Conservation (phyloP, 164 flowering plant genomes). For the Sextonia rubra region DNA sequence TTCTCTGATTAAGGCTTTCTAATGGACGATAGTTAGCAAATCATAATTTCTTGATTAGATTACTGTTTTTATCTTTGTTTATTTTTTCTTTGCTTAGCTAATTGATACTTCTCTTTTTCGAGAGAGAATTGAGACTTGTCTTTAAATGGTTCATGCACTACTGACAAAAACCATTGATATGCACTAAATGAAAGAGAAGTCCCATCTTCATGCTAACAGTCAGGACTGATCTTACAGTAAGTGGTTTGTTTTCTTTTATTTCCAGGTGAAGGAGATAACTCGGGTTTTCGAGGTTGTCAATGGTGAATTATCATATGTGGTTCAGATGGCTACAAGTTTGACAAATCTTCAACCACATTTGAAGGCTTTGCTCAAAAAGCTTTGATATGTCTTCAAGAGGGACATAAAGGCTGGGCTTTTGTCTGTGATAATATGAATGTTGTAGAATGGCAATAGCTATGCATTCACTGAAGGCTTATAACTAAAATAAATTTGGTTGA, state of each 20-base stretch:
- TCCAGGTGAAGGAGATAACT: constrained; percentile 52
- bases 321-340: constrained; percentile 53
- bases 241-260: neutral
- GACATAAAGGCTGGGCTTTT: too few species aligned
- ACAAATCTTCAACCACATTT: constrained; percentile 44
- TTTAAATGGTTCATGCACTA: neutral
- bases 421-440: too few species aligned
- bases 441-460: neutral
- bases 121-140: too few species aligned
- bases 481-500: too few species aligned
- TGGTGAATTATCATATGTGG: constrained; percentile 48
- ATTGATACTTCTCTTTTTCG: too few species aligned
- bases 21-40: neutral
- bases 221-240: neutral
- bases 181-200: neutral
- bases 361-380: constrained; percentile 45
- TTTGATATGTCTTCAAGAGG: constrained; percentile 16
- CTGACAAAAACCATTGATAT: neutral
- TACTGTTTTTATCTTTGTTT: too few species aligned
- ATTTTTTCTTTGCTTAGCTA: too few species aligned
- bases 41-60: too few species aligned
- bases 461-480: too few species aligned
- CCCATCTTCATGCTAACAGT: neutral
- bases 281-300: constrained; percentile 41
- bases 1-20: neutral